Base-by-base conservation (phyloP, 768 basidiomycete species). In the Pleurotus tuber-regium region DNA sequence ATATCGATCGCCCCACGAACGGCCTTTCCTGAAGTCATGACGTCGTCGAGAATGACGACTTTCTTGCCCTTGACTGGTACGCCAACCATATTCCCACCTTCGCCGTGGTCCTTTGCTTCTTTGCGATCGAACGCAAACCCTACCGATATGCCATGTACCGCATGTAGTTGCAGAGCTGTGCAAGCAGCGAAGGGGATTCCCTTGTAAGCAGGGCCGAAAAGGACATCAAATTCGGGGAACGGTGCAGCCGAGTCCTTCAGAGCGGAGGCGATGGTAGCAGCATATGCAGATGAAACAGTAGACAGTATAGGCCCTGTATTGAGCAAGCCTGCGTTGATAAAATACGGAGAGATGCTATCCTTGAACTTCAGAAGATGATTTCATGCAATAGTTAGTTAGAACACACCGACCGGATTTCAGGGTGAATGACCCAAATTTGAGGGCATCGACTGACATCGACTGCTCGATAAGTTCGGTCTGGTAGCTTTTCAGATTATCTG, bases 181-280 rank as follows among this genome's bases (percentile, higher is more conserved):
- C 87, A 79, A 0, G 95, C 88, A 0, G 94, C 95, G 44, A 99
- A 83, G 0, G 94, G 80, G 62, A 98, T 98, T 21, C 93, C 96
- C 71, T 98, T 98, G 74, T 98, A 98, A 2, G 96, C 95, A 1
- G 96, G 96, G 0, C 96, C 96, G 59, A 98, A 97, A 28, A 98
- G 77, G 39, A 98, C 80, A 59, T 96, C 91, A 59, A 95, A 80
- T 24, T 64, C 50, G 9, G 77, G 77, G 4, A 78, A 56, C 5
- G 68, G 60, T 4, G 61, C 56, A 18, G 56, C 52, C 9, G 59
- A 28, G 2, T 67, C 56, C 10, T 63, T 51, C 28, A 75, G 69
- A 0, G 88, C 78, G 18, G 72, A 67, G 10, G 79, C 72, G 62
- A 98, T 89, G 10, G 89, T 87, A 1, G 84, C 69, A 2, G 96